A percentile compares a stretch with the other conserved stretches of the same genome.
Conservation (phyloP, 352 stramenopile genomes). For the Globisporangium lucens region DNA sequence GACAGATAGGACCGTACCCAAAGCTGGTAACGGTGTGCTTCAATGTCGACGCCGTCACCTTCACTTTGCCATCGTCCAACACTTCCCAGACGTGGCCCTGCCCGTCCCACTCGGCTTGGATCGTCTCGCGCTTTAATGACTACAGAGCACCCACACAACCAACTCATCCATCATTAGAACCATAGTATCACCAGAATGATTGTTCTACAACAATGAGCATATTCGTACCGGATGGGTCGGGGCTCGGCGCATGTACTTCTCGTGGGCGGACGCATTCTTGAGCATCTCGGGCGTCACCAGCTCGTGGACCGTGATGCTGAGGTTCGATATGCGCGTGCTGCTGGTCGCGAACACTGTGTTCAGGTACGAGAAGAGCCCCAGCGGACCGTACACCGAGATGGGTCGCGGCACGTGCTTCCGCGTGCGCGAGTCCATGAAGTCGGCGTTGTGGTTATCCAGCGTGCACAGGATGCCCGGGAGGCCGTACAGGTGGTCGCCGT, state of each 20-base stretch:
- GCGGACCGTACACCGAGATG: constrained; percentile 76
- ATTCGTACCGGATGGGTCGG: constrained; percentile 51
- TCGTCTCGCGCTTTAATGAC: constrained; percentile 41
- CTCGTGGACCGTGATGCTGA: constrained; percentile 74
- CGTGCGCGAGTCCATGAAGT: constrained; percentile 57
- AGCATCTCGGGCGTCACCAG: constrained; percentile 56
- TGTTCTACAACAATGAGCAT: not conserved
- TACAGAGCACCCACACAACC: constrained; percentile 25
- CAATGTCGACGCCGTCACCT: constrained; percentile 59
- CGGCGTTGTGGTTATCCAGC: constrained; percentile 72
- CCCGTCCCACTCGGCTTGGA: constrained; percentile 54
- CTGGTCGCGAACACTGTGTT: constrained; percentile 69
- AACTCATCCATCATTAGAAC: not conserved
- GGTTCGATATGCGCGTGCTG: constrained; percentile 63
- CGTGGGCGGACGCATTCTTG: constrained; percentile 37
- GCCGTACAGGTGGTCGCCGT: constrained; percentile 85
- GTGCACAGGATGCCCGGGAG: constrained; percentile 82
- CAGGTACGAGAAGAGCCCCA: constrained; percentile 76
- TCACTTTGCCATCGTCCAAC: constrained; percentile 59
- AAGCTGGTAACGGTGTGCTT: constrained; percentile 82
- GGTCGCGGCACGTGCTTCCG: constrained; percentile 35
- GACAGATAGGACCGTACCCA: constrained; percentile 34
- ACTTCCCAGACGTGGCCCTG: constrained; percentile 70
- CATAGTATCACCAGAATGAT: not conserved
- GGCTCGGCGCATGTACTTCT: constrained; percentile 61